Evolutionary conservation across 805 yeast species (phyloP).

Genomic region (Candida chilensis): DNA sequence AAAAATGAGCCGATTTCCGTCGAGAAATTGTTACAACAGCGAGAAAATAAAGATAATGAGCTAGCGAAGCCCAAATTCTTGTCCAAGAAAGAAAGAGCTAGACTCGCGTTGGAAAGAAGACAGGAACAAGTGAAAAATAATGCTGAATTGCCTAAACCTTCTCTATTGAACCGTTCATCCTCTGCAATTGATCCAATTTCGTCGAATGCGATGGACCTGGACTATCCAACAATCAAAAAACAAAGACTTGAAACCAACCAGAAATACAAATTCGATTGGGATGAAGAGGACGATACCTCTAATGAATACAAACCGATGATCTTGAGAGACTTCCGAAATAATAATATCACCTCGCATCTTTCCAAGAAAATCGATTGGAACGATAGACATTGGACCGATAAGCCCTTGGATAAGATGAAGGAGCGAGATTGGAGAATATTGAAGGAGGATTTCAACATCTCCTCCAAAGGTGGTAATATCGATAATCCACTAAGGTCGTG

Average conservation of each 20-base stretch:
- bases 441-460: conserved; percentile 67
- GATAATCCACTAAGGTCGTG: conserved; percentile 65
- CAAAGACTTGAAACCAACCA: conserved; percentile 4
- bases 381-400: conserved; percentile 58
- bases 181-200: conserved; percentile 1
- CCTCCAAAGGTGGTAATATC: conserved; percentile 38
- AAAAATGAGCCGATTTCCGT: conserved; percentile 23
- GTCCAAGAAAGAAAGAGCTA: conserved; percentile 33
- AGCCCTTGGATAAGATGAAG: conserved; percentile 56
- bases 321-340: conserved; percentile 4
- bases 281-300: conserved; percentile 56
- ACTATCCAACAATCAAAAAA: neutral
- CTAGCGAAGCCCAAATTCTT: conserved; percentile 28
- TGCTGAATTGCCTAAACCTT: neutral
- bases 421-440: conserved; percentile 86
- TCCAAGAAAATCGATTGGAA: conserved; percentile 5
- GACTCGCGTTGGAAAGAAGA: conserved; percentile 12
- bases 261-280: conserved; percentile 58
- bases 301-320: conserved; percentile 30
- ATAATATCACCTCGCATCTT: conserved; percentile 1
- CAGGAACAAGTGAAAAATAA: conserved; percentile 2
- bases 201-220: neutral
- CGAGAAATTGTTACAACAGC: conserved; percentile 19
- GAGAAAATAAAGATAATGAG: conserved; percentile 5
- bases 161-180: conserved; percentile 1